These are phyloP conservation scores for Amphirosellinia nigrospora DNA, from an alignment of 495 filamentous ascomycete species.

Conservation along the genomic window DNA sequence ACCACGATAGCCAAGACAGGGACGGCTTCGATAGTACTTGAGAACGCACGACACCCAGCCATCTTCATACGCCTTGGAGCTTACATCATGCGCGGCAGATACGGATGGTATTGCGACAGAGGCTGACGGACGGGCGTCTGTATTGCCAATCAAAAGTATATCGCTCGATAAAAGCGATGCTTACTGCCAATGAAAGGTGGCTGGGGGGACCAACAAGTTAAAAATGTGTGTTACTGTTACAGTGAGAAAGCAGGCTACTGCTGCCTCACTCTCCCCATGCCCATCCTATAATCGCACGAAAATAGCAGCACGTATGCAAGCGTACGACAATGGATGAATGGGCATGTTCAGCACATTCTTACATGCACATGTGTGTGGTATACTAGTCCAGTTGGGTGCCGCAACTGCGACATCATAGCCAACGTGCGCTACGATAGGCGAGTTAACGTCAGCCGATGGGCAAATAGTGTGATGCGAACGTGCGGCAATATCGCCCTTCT, in stretches of 20 bases:
- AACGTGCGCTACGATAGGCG: slow-evolving; percentile 10
- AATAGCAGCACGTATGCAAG: slow-evolving; percentile 22
- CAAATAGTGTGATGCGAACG: slow-evolving; percentile 18
- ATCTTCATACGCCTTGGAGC: background rate
- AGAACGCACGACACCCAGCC: slow-evolving; percentile 10
- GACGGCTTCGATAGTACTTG: background rate
- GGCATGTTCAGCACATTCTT: background rate
- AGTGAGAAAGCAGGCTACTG: background rate
- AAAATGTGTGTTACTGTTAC: slow-evolving; percentile 12
- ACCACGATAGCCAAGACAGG: slow-evolving; percentile 5
- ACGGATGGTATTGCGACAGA: slow-evolving; percentile 1
- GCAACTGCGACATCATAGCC: background rate
- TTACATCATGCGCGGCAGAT: slow-evolving; percentile 18
- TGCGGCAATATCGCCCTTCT: background rate
- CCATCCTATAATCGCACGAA: slow-evolving; percentile 20
- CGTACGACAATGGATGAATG: background rate
- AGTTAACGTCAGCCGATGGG: slow-evolving; percentile 9
- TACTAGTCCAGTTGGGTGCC: background rate
- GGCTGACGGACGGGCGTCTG: slow-evolving; percentile 18
- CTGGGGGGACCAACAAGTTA: background rate
- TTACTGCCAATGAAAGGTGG: background rate
- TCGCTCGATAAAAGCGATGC: background rate
- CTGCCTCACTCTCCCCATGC: background rate
- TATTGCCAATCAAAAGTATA: slow-evolving; percentile 22
- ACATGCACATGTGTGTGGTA: background rate